phyloP scores from a whole-genome alignment of 768 basidiomycete genomes.

The Mycena rosella region DNA sequence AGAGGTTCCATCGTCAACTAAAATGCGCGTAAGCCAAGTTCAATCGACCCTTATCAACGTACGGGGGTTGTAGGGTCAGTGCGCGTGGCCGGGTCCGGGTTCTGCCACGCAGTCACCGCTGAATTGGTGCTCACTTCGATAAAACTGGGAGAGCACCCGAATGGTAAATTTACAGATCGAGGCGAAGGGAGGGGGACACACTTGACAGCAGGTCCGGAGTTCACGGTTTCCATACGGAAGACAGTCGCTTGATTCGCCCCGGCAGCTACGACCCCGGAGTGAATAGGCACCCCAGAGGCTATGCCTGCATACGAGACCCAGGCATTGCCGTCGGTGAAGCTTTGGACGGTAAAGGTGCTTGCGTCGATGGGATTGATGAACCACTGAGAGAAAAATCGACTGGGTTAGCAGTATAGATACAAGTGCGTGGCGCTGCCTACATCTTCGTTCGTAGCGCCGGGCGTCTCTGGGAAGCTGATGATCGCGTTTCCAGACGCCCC shows the following conservation, averaged over 20 bases:
- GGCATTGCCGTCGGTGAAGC: no score
- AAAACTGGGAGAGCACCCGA: background rate
- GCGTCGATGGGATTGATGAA: background rate
- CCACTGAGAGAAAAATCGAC: background rate
- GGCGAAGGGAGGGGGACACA: background rate
- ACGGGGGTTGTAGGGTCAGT: conserved; percentile 12
- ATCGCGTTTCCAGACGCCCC: background rate
- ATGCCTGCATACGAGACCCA: background rate
- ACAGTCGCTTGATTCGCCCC: background rate
- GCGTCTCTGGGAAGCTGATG: background rate
- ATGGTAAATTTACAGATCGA: background rate
- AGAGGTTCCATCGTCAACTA: conserved; percentile 1
- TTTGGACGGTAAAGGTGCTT: conserved; percentile 2
- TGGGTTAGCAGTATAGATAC: background rate
- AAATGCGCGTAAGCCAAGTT: background rate
- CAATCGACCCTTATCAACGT: background rate
- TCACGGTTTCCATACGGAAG: background rate
- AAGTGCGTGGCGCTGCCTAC: background rate
- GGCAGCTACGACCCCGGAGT: no score
- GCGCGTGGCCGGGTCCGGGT: conserved; percentile 1
- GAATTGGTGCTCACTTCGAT: background rate
- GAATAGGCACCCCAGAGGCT: background rate
- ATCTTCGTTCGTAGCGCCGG: background rate
- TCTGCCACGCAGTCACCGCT: background rate
- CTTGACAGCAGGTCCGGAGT: background rate